Percentiles rank a stretch among this genome's conserved stretches.
Evolutionary conservation across 106 monocot species (phyloP).

Genomic region (Ottelia alismoides): DNA sequence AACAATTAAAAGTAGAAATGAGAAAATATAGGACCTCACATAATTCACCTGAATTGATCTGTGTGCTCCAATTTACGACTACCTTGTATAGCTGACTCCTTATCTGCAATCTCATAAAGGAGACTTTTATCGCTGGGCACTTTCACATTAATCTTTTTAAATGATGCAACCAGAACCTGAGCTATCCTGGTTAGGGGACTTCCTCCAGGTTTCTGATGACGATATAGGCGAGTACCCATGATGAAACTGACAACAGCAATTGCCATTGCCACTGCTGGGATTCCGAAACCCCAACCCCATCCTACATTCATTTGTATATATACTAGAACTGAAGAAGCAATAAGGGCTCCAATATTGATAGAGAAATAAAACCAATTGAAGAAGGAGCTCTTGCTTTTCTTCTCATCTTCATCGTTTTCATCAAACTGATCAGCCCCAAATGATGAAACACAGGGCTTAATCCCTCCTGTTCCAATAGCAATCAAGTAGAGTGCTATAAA

Average conservation of each 20-base stretch:
- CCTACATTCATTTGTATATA: slow-evolving; percentile 42
- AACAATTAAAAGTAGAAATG: too few relatives aligned
- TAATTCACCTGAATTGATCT: slow-evolving; percentile 22
- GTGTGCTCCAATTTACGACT: slow-evolving; percentile 46
- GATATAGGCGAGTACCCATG: slow-evolving; percentile 25
- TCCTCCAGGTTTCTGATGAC: slow-evolving; percentile 41
- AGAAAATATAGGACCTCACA: too few relatives aligned
- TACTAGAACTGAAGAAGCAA: slow-evolving; percentile 42
- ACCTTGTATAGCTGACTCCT: slow-evolving; percentile 34
- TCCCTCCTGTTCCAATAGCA: slow-evolving; percentile 46
- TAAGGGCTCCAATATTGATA: slow-evolving; percentile 39
- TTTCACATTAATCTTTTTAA: slow-evolving; percentile 11
- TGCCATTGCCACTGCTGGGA: slow-evolving; percentile 30
- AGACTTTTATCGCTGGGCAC: slow-evolving; percentile 28
- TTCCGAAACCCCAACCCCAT: slow-evolving; percentile 53
- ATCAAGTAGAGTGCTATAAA: slow-evolving; percentile 41
- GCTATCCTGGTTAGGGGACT: slow-evolving; percentile 34
- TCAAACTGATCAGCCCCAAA: slow-evolving; percentile 61
- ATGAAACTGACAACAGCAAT: slow-evolving; percentile 44
- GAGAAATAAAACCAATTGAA: slow-evolving; percentile 62
- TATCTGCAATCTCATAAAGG: slow-evolving; percentile 31
- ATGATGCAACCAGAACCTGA: slow-evolving; percentile 34
- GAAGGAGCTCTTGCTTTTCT: slow-evolving; percentile 50
- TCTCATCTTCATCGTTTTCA: slow-evolving; percentile 31
- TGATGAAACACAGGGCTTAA: slow-evolving; percentile 55